A percentile compares a stretch with the other conserved stretches of the same genome.
Evolutionary conservation across 2,329 filamentous ascomycete species (phyloP).

Genomic region (Fusarium xylarioides): DNA sequence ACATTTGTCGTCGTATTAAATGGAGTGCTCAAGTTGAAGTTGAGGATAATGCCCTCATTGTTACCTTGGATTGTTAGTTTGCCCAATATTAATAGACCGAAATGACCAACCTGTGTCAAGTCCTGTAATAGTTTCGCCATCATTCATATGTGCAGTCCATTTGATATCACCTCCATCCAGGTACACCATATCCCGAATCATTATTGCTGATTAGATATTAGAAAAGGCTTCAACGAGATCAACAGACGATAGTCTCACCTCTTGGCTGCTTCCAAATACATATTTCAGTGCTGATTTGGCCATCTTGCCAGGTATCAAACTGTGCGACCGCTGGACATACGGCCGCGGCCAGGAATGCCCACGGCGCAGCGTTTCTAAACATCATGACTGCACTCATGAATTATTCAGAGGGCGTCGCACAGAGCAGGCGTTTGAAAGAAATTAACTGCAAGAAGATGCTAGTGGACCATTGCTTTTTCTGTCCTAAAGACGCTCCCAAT

Average conservation of each 20-base stretch:
- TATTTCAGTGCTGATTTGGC: constrained; percentile 66
- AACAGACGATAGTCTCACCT: constrained; percentile 44
- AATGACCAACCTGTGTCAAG: constrained; percentile 54
- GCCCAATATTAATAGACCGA: background rate
- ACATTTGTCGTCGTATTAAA: constrained; percentile 64
- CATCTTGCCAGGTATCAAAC: constrained; percentile 56
- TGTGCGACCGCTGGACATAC: constrained; percentile 48
- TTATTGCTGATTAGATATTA: constrained; percentile 55
- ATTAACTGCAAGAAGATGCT: constrained; percentile 28
- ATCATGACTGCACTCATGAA: constrained; percentile 29
- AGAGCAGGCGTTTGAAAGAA: constrained; percentile 16
- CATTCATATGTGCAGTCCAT: constrained; percentile 61
- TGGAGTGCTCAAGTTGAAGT: constrained; percentile 65
- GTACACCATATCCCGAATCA: constrained; percentile 70
- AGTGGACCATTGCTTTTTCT: constrained; percentile 38
- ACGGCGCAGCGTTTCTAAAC: constrained; percentile 11
- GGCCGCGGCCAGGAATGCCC: constrained; percentile 31
- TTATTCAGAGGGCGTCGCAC: constrained; percentile 6
- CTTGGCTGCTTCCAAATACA: constrained; percentile 64
- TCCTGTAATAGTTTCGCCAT: constrained; percentile 50
- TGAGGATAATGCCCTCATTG: constrained; percentile 61
- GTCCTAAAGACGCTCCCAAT: background rate
- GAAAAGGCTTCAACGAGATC: background rate
- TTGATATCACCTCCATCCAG: constrained; percentile 68
- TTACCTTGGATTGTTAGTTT: constrained; percentile 56